Conservation (phyloP, 2,329 filamentous ascomycete genomes). For the Trichophyton mentagrophytes region DNA sequence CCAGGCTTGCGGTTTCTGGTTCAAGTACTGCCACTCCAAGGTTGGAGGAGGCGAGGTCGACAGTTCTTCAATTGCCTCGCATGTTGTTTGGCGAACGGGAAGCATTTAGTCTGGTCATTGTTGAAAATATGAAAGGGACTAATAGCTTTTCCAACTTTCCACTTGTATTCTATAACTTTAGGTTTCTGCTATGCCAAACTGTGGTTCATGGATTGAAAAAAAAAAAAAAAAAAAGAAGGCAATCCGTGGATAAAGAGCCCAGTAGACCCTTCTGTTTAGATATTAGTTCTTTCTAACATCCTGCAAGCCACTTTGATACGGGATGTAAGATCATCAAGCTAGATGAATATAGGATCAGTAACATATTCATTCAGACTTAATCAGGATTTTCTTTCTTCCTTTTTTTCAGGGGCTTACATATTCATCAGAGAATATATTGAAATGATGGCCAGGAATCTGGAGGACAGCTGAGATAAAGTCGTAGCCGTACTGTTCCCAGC, state of each 20-base stretch:
- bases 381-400: background rate
- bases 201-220: background rate
- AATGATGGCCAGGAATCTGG: conserved; percentile 15
- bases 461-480: conserved; percentile 12
- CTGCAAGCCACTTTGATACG: conserved; percentile 12
- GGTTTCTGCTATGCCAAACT: background rate
- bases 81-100: background rate
- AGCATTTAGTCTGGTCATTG: background rate
- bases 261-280: background rate
- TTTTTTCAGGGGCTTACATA: conserved; percentile 10
- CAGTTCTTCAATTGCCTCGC: background rate
- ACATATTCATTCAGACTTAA: background rate
- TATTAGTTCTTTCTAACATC: conserved; percentile 12
- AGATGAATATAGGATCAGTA: background rate
- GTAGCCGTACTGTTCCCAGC: conserved; percentile 15
- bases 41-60: background rate
- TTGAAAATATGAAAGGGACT: background rate
- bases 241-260: background rate
- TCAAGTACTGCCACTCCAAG: background rate
- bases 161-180: conserved; percentile 2
- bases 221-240: background rate
- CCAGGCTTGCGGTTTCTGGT: background rate
- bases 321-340: conserved; percentile 13
- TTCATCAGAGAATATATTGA: conserved; percentile 13
- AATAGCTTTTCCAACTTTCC: background rate